Evolutionary conservation across 495 filamentous ascomycete genomes (phyloP), one percentile per base, ranked within the genome.

Genomic region (Aspergillus kassunensis): DNA sequence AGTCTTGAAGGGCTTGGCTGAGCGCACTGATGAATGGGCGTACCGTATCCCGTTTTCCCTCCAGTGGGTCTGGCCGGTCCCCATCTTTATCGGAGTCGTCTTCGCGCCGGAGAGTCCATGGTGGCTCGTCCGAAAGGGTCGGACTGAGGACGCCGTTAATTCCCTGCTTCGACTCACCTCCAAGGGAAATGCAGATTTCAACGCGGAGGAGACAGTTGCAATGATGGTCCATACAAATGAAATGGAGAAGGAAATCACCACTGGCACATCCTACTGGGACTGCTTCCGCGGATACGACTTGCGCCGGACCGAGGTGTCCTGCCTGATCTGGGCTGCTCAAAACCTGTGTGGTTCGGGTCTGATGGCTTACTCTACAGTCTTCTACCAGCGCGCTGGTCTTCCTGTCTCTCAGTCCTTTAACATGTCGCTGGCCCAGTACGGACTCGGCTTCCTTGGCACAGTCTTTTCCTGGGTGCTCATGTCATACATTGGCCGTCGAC

Each of bases 401-500:
- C 56, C 53, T 34, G 45, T 62, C 3, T 18, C 48, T 5, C 37
- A 58, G 10, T 51, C 61, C 11, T 71, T 57, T 54, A 34, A 55
- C 31, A 41, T 77, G 29, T 56, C 56, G 30, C 53, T 76, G n/a
- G 24, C 62, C 59, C 2, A 78, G 67, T 33, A 80, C 72, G 78
- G 73, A 4, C 80, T 87, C 37, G 83, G 82, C 62, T 80, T 81
- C 56, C 72, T 78, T n/a, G 84, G 83, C 10, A 80, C 80, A 4
- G 76, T 86, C 29, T 72, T 79, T 10, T 78, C 82, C 6, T 87
- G 83, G 83, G 73, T 76, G 39, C 58, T 84, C 21, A 73, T 83
- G 54, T 39, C 53, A 11, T 50, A 63, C 20, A 52, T 74, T 30
- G 81, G 81, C 5, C 67, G 80, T 6, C 72, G 76, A 13, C 69